Base-by-base conservation (phyloP, 2,329 filamentous ascomycete species). In the Cryphonectria carpinicola region DNA sequence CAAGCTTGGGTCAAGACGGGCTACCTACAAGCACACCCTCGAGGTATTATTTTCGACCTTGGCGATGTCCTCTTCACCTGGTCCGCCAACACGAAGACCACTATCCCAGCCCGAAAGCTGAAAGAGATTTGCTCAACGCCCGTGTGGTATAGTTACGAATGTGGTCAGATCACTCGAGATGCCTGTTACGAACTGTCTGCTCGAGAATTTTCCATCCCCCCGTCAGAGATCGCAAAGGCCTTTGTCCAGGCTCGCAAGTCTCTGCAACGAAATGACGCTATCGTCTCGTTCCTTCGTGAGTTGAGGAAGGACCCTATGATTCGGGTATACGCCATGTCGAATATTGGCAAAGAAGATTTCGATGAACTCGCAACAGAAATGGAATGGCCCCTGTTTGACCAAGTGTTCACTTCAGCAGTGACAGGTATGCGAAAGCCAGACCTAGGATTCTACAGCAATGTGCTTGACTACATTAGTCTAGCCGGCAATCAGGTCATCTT, bases 351-450 rank as follows among this genome's bases (percentile, higher is more conserved):
- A 67, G 75, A 76, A 32, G 78, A 80, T 56, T 76, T 73, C 65
- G 73, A 71, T 0, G 72, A 72, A 22, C 74, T 80, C n/a, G 72
- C 72, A 49, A 62, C 39, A 10, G 74, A 74, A 56, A 70, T 78
- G 28, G 76, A 78, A 61, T 81, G 79, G 79, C 65, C 70, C 10
- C 67, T 80, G 2, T 82, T 82, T 54, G 76, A 81, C 70, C 70
- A 65, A 32, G 75, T 80, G 4, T 81, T 80, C 67, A 77, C 78
- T 2, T 82, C 79, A 1, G 77, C 74, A 37, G 72, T 74, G 1
- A 75, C 75, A 32, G 79, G 79, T 28, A 78, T 78, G 74, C 75
- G 78, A 22, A 82, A 82, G 72, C 80, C 79, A 17, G 77, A 79
- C 32, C 70, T 75, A 4, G 69, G 71, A 3, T 82, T 80, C 73